Base-by-base conservation (phyloP, 768 basidiomycete genomes). In the Suillus ampliporus region DNA sequence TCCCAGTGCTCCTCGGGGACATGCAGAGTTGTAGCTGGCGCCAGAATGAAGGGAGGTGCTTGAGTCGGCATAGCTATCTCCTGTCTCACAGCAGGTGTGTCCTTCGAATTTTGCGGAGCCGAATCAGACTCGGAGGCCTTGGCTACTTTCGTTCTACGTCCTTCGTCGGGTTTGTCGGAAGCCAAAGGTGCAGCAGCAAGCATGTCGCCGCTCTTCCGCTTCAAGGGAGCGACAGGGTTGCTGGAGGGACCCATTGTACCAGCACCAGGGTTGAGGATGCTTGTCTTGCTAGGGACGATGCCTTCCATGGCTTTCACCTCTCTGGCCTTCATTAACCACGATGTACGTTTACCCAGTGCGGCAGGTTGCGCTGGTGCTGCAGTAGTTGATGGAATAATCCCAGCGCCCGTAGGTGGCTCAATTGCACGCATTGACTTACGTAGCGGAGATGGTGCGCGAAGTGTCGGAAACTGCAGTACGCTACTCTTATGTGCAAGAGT, bases 271-370 rank as follows among this genome's bases (percentile, higher is more conserved):
- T 63, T 57, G 37, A 67, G 57, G 23, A 62, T 54, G 31, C 64
- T 73, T 17, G 72, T 58, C 34, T 73, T 67, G 76, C 84, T 61
- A 34, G 67, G 68, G 13, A 78, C 77, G n/a, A 78, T 79, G 46
- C 68, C 72, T 69, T 91, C 91, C 69, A 86, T 76, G 19, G 89
- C 89, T 65, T 89, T 89, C 28, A 82, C 87, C 69, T 91, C 89
- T 40, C 91, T 82, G 15, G 88, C 92, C 68, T 90, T 91, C 75
- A 84, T 86, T 59, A 94, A 74, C 92, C 92, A 93, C 4, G 92
- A 93, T 10, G 89, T 89, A 37, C 91, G 86, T 68, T 90, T 92
- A 3, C 84, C 86, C 11, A 79, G 66, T 5, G 73, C 79, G 31
- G 82, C 79, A 19, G 69, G 71, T 26, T 38, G 54, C 46, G 65